phyloP scores from a whole-genome alignment of 805 yeast species.

The Barnettozyma salicaria region DNA sequence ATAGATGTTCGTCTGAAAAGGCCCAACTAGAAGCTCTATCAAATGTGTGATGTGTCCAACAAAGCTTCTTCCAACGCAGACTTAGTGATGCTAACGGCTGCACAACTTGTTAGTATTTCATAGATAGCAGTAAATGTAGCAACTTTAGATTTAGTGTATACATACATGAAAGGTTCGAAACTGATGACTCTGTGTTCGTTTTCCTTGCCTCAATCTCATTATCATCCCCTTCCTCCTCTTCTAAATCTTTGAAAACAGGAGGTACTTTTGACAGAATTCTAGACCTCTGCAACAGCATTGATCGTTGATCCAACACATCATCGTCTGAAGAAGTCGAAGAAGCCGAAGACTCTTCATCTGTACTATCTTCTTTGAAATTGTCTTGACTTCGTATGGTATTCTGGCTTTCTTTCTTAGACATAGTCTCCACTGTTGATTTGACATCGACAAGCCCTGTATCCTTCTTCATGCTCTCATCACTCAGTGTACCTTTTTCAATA shows the following conservation, averaged over 20 bases:
- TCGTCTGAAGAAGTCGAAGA: conserved; percentile 6
- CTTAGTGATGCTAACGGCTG: conserved; percentile 31
- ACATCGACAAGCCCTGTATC: conserved; percentile 6
- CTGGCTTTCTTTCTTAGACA: not conserved
- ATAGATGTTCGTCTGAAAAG: conserved; percentile 33
- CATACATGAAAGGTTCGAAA: conserved; percentile 31
- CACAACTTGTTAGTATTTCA: conserved; percentile 7
- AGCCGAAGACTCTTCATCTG: not conserved
- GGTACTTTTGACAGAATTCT: conserved; percentile 20
- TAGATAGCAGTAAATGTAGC: not conserved
- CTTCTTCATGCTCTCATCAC: conserved; percentile 5
- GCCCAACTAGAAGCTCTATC: conserved; percentile 10
- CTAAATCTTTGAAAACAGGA: conserved; percentile 15
- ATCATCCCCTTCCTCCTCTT: conserved; percentile 19
- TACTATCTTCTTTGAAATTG: not conserved
- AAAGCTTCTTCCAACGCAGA: conserved; percentile 39
- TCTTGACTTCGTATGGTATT: not conserved
- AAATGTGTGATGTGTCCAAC: conserved; percentile 30
- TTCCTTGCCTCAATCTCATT: conserved; percentile 1
- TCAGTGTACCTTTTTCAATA: conserved; percentile 18
- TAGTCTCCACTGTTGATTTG: conserved; percentile 3
- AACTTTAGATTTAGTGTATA: not conserved
- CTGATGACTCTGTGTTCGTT: conserved; percentile 19
- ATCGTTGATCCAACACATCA: conserved; percentile 10
- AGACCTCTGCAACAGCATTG: conserved; percentile 23